Evolutionary conservation across 1,139 yeast species (phyloP).

Genomic region (Debaryomyces robertsiae): DNA sequence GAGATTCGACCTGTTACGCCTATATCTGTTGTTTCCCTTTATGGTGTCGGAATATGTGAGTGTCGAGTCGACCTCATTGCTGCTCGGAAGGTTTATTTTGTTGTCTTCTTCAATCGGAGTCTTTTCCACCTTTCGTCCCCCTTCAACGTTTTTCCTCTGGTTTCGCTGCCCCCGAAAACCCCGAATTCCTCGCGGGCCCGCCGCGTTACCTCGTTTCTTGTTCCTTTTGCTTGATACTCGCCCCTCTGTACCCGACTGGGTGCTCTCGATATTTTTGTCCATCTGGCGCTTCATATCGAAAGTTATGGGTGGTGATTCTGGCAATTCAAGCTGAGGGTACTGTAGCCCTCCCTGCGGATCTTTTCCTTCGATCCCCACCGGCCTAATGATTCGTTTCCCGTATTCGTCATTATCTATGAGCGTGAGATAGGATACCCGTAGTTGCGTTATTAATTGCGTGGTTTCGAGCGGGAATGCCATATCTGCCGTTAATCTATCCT

Average conservation of each 20-base stretch:
- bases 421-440: constrained; percentile 34
- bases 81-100: background rate
- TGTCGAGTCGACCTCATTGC: constrained; percentile 8
- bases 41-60: constrained; percentile 20
- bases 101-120: background rate
- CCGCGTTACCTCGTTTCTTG: constrained; percentile 1
- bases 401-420: constrained; percentile 31
- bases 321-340: constrained; percentile 13
- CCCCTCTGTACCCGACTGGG: background rate
- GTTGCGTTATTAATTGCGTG: constrained; percentile 31
- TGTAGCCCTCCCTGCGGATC: constrained; percentile 1
- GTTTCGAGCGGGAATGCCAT: constrained; percentile 45
- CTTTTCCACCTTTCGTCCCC: background rate
- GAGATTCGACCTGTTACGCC: constrained; percentile 16
- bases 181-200: background rate
- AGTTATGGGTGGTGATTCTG: constrained; percentile 40
- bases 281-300: constrained; percentile 31
- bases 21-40: constrained; percentile 15
- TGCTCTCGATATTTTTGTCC: constrained; percentile 14
- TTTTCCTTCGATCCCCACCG: constrained; percentile 13
- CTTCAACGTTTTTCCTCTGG: background rate
- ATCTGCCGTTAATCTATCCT: background rate
- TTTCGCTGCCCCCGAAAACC: background rate
- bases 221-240: background rate
- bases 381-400: constrained; percentile 26